These are phyloP conservation scores for Metschnikowia lochheadii DNA, from an alignment of 805 yeast genomes.

Conservation along the genomic window DNA sequence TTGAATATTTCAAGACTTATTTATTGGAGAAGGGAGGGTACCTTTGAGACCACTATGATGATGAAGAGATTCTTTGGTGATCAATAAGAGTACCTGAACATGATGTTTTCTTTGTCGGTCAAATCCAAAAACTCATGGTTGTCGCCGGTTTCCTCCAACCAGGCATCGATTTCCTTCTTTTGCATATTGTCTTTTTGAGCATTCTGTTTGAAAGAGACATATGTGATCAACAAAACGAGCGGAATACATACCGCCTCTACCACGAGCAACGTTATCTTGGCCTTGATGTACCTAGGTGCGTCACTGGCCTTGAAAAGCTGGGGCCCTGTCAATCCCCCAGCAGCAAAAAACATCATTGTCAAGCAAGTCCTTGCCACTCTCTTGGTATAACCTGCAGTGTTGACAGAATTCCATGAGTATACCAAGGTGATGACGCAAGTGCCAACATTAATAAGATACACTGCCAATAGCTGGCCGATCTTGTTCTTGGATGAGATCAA, in stretches of 20 bases:
- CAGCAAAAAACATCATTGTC: constrained; percentile 18
- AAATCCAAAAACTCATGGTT: constrained; percentile 50
- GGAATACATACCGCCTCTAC: constrained; percentile 9
- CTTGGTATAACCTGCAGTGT: constrained; percentile 29
- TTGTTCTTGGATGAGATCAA: constrained; percentile 31
- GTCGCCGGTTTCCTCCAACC: constrained; percentile 13
- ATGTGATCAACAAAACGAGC: constrained; percentile 31
- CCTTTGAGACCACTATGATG: not conserved
- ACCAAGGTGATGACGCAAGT: constrained; percentile 54
- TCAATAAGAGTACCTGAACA: constrained; percentile 52
- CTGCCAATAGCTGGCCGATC: constrained; percentile 46
- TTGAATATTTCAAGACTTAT: constrained; percentile 70
- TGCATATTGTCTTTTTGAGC: constrained; percentile 40
- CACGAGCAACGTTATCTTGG: constrained; percentile 8
- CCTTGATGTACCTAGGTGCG: constrained; percentile 10
- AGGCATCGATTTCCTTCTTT: constrained; percentile 15
- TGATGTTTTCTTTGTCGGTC: constrained; percentile 56
- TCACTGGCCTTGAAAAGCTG: constrained; percentile 17
- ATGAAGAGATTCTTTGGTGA: not conserved
- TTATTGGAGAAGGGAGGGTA: constrained; percentile 36
- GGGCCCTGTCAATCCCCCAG: constrained; percentile 25
- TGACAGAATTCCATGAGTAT: constrained; percentile 57
- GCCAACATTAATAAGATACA: constrained; percentile 52
- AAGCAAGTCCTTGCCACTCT: constrained; percentile 18
- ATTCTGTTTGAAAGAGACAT: constrained; percentile 47